phyloP scores from a whole-genome alignment of 2,329 filamentous ascomycete genomes.

The Xylariaceae sp. region DNA sequence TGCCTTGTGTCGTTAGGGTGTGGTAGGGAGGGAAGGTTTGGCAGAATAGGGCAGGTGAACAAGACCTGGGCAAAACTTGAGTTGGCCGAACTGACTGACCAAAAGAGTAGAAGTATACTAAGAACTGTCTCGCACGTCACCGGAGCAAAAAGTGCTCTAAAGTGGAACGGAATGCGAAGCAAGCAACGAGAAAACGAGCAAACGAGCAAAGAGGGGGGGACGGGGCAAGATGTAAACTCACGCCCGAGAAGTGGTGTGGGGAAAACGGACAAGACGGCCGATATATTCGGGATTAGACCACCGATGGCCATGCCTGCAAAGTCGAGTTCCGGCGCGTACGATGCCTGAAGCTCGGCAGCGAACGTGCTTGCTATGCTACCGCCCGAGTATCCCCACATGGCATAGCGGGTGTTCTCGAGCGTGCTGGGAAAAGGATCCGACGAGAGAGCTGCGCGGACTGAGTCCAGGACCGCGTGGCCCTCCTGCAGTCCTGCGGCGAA shows the following conservation, averaged over 20 bases:
- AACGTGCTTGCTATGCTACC: constrained; percentile 59
- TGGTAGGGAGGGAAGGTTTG: too few species aligned
- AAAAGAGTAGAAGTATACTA: too few species aligned
- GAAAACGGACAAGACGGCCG: neutral
- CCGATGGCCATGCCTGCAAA: constrained; percentile 9
- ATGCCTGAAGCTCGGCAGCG: constrained; percentile 58
- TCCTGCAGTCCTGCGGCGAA: constrained; percentile 25
- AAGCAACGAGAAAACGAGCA: too few species aligned
- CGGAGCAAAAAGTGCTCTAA: too few species aligned
- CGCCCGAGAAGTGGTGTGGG: too few species aligned
- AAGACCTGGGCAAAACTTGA: too few species aligned
- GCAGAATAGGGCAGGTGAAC: too few species aligned
- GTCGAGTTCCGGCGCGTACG: constrained; percentile 59
- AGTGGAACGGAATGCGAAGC: too few species aligned
- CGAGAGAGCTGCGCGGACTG: constrained; percentile 26
- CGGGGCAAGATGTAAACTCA: neutral
- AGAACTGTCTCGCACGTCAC: too few species aligned
- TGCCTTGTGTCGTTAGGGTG: too few species aligned
- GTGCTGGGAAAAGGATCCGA: neutral
- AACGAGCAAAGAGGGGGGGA: neutral
- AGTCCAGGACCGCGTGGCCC: constrained; percentile 30
- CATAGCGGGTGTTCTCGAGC: constrained; percentile 39
- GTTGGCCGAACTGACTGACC: too few species aligned
- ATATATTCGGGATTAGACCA: constrained; percentile 11
- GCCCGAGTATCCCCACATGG: constrained; percentile 63